Evolutionary conservation across 495 filamentous ascomycete genomes (phyloP).

Genomic region (Penicillium robsamsonii): DNA sequence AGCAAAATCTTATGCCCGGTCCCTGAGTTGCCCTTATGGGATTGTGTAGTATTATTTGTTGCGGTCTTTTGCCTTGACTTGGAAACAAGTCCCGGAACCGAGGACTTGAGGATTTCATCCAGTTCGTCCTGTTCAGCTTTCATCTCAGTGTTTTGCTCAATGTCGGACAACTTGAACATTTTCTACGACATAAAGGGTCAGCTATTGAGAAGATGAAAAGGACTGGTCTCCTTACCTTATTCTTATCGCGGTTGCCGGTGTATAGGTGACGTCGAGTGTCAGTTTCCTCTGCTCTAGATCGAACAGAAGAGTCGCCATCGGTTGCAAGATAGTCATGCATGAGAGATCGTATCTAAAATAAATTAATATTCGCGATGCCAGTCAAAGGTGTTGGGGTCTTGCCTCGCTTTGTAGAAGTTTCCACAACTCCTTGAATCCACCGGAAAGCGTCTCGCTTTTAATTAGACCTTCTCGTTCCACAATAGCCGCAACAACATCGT

Average conservation of each 20-base stretch:
- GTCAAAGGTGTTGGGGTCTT: slow-evolving; percentile 9
- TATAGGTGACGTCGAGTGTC: slow-evolving; percentile 56
- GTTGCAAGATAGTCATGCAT: slow-evolving; percentile 96
- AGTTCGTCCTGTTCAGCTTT: slow-evolving; percentile 84
- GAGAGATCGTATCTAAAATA: slow-evolving; percentile 70
- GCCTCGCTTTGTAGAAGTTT: slow-evolving; percentile 82
- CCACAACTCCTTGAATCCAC: slow-evolving; percentile 91
- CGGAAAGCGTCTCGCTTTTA: slow-evolving; percentile 56
- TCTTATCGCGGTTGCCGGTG: slow-evolving; percentile 64
- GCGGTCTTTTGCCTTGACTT: slow-evolving; percentile 56
- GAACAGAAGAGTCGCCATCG: slow-evolving; percentile 66
- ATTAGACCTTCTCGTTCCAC: slow-evolving; percentile 68
- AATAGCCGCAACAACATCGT: slow-evolving; percentile 83
- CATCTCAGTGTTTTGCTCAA: slow-evolving; percentile 71
- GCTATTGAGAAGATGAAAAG: slow-evolving; percentile 20
- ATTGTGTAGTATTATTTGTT: slow-evolving; percentile 36
- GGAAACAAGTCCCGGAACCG: slow-evolving; percentile 89
- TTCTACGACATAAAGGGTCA: slow-evolving; percentile 39
- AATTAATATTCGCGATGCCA: neutral
- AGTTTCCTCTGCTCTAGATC: slow-evolving; percentile 45
- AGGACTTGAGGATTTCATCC: slow-evolving; percentile 82
- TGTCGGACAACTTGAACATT: slow-evolving; percentile 86
- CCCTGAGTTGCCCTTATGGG: slow-evolving; percentile 51
- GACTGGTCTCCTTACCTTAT: slow-evolving; percentile 44
- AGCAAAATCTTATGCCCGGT: slow-evolving; percentile 84